Conservation (phyloP, 495 filamentous ascomycete genomes). For the Tuber brumale region DNA sequence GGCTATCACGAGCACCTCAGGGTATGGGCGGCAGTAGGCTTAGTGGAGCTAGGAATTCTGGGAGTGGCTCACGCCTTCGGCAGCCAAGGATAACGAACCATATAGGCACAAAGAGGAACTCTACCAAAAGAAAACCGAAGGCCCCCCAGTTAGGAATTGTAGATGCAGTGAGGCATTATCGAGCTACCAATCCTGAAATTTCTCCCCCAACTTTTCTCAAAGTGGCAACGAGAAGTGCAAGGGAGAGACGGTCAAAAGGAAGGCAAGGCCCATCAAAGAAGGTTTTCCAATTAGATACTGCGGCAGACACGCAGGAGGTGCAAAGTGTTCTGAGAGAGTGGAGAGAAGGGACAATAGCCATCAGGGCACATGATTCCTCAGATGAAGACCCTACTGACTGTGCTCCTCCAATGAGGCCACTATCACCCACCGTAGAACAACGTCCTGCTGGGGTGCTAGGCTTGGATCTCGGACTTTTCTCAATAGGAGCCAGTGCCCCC, state of each 20-base stretch:
- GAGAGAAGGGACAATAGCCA: slow-evolving; percentile 55
- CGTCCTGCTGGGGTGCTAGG: background rate
- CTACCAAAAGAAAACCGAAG: slow-evolving; percentile 32
- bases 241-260: slow-evolving; percentile 55
- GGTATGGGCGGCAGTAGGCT: background rate
- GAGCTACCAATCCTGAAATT: slow-evolving; percentile 26
- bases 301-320: slow-evolving; percentile 67
- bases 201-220: slow-evolving; percentile 64
- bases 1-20: slow-evolving; percentile 8
- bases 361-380: slow-evolving; percentile 7
- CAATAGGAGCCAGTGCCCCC: background rate
- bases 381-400: background rate
- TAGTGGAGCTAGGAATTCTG: slow-evolving; percentile 1
- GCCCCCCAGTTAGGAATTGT: slow-evolving; percentile 61
- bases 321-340: slow-evolving; percentile 62
- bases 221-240: slow-evolving; percentile 67
- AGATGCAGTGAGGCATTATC: slow-evolving; percentile 56
- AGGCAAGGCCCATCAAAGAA: slow-evolving; percentile 71
- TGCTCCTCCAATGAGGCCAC: background rate
- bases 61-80: slow-evolving; percentile 42
- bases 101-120: slow-evolving; percentile 15
- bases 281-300: slow-evolving; percentile 62
- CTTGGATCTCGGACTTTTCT: background rate
- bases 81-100: slow-evolving; percentile 39
- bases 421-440: background rate